Evolutionary conservation across 2,329 filamentous ascomycete genomes (phyloP).

Genomic region (Botrytis squamosa): DNA sequence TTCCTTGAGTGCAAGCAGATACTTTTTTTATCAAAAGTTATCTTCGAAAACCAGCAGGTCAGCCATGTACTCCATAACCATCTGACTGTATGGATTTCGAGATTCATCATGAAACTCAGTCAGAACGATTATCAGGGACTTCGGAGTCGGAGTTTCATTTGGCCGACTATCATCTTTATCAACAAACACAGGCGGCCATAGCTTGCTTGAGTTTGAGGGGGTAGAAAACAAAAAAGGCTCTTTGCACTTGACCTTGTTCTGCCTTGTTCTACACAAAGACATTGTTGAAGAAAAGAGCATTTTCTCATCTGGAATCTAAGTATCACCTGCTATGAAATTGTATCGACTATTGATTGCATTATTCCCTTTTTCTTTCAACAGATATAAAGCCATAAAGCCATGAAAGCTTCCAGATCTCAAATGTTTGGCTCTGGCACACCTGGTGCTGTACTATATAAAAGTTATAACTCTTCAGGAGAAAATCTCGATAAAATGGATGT

Average conservation of each 20-base stretch:
- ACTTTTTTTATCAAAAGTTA: background rate
- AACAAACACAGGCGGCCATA: background rate
- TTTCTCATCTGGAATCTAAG: background rate
- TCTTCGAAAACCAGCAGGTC: background rate
- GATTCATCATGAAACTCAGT: background rate
- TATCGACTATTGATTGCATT: background rate
- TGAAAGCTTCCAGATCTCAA: background rate
- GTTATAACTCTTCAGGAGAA: background rate
- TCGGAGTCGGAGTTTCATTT: background rate
- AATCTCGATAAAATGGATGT: conserved; percentile 1
- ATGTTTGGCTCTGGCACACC: background rate
- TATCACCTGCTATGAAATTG: too few species aligned
- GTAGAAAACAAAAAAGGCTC: background rate
- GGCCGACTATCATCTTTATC: background rate
- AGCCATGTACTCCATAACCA: background rate
- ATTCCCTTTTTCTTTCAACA: background rate
- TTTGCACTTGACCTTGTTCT: background rate
- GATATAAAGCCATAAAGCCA: background rate
- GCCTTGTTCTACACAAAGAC: background rate
- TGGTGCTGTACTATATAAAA: background rate
- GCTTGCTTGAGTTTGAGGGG: background rate
- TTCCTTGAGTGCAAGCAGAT: too few species aligned
- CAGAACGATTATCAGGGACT: background rate
- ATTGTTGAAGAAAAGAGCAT: background rate
- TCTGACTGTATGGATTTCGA: background rate